Evolutionary conservation across 768 basidiomycete genomes (phyloP).

Genomic region (Suillus placidus): DNA sequence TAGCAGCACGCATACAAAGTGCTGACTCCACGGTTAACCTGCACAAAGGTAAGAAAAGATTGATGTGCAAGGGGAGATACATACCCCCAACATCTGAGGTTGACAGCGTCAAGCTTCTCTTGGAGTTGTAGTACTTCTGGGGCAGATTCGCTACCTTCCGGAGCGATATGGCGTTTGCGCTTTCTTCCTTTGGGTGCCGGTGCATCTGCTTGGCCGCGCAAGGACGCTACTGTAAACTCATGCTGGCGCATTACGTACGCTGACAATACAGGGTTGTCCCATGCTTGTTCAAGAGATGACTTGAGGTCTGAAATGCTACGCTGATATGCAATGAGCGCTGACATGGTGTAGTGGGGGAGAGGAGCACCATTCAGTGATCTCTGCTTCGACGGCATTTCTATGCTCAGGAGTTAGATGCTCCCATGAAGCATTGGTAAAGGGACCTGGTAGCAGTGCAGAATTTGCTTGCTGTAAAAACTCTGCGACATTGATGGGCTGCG

Average conservation of each 20-base stretch:
- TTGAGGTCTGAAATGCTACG: slow-evolving; percentile 59
- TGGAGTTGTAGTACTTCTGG: slow-evolving; percentile 53
- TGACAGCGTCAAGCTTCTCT: slow-evolving; percentile 50
- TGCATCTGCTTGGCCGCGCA: slow-evolving; percentile 39
- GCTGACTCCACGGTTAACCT: slow-evolving; percentile 58
- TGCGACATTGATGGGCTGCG: slow-evolving; percentile 51
- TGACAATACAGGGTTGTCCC: slow-evolving; percentile 59
- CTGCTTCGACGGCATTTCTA: slow-evolving; percentile 36
- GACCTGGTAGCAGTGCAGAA: slow-evolving; percentile 11
- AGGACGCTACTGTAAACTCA: slow-evolving; percentile 44
- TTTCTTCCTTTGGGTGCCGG: slow-evolving; percentile 31
- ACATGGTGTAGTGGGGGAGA: not conserved
- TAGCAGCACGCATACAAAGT: slow-evolving; percentile 64
- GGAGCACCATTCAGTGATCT: slow-evolving; percentile 44
- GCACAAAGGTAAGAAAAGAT: slow-evolving; percentile 7
- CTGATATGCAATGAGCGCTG: slow-evolving; percentile 7
- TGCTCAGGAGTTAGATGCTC: slow-evolving; percentile 27
- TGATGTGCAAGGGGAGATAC: slow-evolving; percentile 23
- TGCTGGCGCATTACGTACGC: slow-evolving; percentile 58
- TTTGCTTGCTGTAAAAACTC: slow-evolving; percentile 45
- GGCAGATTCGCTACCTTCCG: slow-evolving; percentile 32
- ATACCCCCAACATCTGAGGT: slow-evolving; percentile 66
- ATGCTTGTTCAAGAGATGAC: slow-evolving; percentile 44
- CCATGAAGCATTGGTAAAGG: slow-evolving; percentile 25
- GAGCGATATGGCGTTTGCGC: slow-evolving; percentile 36